These are phyloP conservation scores for Trypanosomatidae sp. DNA, from an alignment of 208 protist genomes.

Conservation along the genomic window DNA sequence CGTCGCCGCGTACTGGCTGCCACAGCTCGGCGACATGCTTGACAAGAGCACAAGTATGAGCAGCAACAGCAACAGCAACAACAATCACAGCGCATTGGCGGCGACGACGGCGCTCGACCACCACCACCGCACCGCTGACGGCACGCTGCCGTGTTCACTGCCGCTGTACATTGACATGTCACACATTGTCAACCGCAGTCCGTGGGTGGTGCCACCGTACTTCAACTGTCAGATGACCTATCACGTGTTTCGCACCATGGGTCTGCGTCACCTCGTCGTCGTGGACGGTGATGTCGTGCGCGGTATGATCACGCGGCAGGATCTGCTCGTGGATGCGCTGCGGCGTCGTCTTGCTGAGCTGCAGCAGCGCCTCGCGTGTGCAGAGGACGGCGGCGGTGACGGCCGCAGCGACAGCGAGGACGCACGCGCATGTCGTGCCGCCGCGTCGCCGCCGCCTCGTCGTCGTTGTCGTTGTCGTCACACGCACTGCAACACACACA, in stretches of 20 bases:
- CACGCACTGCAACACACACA: no score
- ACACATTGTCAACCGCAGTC: conserved; percentile 80
- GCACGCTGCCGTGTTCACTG: conserved; percentile 7
- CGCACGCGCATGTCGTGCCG: no score
- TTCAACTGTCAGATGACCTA: conserved; percentile 83
- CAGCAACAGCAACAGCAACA: conserved; percentile 1
- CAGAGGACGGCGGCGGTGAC: no score
- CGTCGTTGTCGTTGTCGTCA: no score
- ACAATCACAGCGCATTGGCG: background rate
- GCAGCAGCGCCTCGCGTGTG: conserved; percentile 10
- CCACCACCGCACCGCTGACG: background rate
- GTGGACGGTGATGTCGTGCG: conserved; percentile 67
- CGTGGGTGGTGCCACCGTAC: conserved; percentile 77
- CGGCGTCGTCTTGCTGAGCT: conserved; percentile 31
- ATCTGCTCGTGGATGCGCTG: conserved; percentile 68
- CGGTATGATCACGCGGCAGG: conserved; percentile 91
- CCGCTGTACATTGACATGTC: conserved; percentile 56
- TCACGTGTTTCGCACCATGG: conserved; percentile 86
- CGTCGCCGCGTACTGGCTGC: no score
- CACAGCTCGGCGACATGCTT: no score
- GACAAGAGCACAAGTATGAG: conserved; percentile 5
- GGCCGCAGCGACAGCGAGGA: no score
- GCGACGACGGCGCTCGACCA: background rate
- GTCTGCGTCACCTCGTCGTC: conserved; percentile 89
- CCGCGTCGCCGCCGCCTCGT: no score